Percentiles rank a stretch among this genome's conserved stretches.
Conservation (phyloP, 495 filamentous ascomycete genomes). For the Xylaria venustula region DNA sequence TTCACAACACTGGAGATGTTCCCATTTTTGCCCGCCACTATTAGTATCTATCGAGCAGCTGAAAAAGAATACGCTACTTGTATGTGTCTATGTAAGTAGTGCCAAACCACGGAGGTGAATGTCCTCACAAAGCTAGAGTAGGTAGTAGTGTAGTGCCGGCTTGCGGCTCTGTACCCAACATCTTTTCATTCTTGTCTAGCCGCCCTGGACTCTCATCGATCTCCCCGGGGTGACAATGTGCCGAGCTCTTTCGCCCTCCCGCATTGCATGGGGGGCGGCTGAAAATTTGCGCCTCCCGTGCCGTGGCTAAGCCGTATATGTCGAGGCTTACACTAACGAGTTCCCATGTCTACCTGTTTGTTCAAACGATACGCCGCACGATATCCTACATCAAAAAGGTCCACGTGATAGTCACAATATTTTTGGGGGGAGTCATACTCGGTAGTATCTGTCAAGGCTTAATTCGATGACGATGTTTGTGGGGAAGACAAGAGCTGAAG, state of each 20-base stretch:
- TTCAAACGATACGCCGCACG: neutral
- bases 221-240: neutral
- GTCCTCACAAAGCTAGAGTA: neutral
- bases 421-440: neutral
- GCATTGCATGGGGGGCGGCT: conserved; percentile 1
- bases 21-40: neutral
- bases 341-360: no score
- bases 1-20: no score
- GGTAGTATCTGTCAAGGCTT: neutral
- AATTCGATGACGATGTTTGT: conserved; percentile 3
- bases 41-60: neutral
- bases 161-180: conserved; percentile 3
- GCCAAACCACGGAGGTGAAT: neutral
- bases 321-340: no score
- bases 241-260: neutral
- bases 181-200: neutral
- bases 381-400: neutral
- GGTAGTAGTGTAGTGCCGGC: no score
- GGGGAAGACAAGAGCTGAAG: conserved; percentile 1
- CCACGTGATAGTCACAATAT: neutral
- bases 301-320: neutral
- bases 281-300: conserved; percentile 12
- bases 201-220: neutral
- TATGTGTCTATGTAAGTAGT: no score
- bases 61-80: no score